These are phyloP conservation scores for Exsudoporus frostii DNA, from an alignment of 768 basidiomycete species.

Conservation along the genomic window DNA sequence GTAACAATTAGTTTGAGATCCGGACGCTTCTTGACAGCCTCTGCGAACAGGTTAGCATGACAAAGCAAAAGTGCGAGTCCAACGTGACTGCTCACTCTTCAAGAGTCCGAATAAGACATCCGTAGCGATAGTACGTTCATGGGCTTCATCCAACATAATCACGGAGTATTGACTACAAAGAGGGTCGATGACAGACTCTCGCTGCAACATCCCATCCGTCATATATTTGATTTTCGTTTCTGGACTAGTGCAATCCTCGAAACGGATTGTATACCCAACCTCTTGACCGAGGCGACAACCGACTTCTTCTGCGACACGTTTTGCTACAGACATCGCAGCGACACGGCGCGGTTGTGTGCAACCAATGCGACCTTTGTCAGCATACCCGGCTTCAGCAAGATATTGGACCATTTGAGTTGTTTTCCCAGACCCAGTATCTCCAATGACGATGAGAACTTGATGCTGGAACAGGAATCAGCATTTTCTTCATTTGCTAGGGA, in stretches of 20 bases:
- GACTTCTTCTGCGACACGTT: slow-evolving; percentile 97
- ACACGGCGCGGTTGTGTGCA: slow-evolving; percentile 99
- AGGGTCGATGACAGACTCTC: slow-evolving; percentile 95
- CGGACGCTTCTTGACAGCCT: slow-evolving; percentile 90
- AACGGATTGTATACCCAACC: slow-evolving; percentile 98
- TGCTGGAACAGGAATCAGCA: slow-evolving; percentile 35
- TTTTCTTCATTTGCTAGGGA: not conserved
- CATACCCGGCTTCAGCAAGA: slow-evolving; percentile 90
- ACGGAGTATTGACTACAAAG: slow-evolving; percentile 91
- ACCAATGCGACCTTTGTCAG: slow-evolving; percentile 87
- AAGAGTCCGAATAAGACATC: slow-evolving; percentile 95
- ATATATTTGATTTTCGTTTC: slow-evolving; percentile 99
- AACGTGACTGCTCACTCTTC: slow-evolving; percentile 44
- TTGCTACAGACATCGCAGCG: slow-evolving; percentile 98
- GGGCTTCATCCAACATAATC: slow-evolving; percentile 98
- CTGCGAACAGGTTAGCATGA: slow-evolving; percentile 41
- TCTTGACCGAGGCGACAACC: slow-evolving; percentile 97
- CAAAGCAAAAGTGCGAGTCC: not conserved
- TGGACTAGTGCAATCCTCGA: slow-evolving; percentile 98
- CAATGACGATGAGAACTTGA: slow-evolving; percentile 96
- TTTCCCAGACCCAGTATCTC: slow-evolving; percentile 98
- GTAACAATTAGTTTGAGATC: slow-evolving; percentile 98
- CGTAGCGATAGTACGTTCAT: slow-evolving; percentile 97
- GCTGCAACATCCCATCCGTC: slow-evolving; percentile 99
- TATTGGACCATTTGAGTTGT: slow-evolving; percentile 99